phyloP scores from a whole-genome alignment of 176 grass and related monocot genomes.

The Carex kokanica region DNA sequence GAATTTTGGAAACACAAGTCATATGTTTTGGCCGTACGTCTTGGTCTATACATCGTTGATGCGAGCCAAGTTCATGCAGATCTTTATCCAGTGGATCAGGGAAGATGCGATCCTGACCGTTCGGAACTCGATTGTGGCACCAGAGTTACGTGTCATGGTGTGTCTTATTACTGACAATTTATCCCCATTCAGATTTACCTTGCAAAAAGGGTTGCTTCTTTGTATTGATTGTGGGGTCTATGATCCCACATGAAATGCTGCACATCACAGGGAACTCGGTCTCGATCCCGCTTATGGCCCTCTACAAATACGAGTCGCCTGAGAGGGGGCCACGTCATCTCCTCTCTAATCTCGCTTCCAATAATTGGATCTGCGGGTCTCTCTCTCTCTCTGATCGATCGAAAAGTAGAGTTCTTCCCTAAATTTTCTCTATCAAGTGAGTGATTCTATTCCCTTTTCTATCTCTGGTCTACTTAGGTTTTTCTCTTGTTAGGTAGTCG shows the following conservation, averaged over 20 bases:
- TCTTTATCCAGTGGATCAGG: background rate
- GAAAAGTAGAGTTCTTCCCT: constrained; percentile 12
- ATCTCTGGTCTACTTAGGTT: background rate
- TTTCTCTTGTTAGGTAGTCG: background rate
- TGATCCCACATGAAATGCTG: background rate
- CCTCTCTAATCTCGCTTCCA: constrained; percentile 20
- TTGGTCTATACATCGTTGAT: background rate
- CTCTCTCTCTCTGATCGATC: constrained; percentile 26
- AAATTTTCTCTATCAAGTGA: constrained; percentile 3
- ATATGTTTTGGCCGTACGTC: background rate
- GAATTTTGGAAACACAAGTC: background rate
- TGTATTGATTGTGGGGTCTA: background rate
- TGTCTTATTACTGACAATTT: background rate
- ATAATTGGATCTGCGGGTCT: constrained; percentile 15
- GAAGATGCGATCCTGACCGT: background rate
- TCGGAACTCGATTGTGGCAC: background rate
- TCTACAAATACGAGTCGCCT: constrained; percentile 30
- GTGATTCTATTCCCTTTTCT: constrained; percentile 3
- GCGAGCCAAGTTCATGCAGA: background rate
- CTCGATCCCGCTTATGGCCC: background rate
- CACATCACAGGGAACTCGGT: background rate
- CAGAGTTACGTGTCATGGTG: background rate
- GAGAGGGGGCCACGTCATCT: constrained; percentile 34
- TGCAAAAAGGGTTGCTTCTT: background rate
- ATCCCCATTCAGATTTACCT: background rate